Evolutionary conservation across 2,329 filamentous ascomycete species (phyloP), one percentile per base, ranked within the genome.

Genomic region (Hymenoscyphus scutula): DNA sequence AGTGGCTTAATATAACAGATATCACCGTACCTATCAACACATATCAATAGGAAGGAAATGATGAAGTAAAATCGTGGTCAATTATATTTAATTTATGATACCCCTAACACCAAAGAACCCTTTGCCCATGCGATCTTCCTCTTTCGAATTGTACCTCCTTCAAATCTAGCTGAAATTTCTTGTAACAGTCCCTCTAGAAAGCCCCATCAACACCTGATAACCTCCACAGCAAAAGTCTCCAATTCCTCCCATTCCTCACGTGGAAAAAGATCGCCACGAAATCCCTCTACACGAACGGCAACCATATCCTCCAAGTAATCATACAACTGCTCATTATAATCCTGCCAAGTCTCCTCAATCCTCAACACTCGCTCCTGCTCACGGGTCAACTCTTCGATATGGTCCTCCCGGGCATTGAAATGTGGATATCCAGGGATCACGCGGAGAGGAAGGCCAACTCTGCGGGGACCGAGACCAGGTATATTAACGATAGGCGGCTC

Each of bases 231-330:
- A n/a, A 25, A 23, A 51, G 57, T 59, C 27, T 32, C 30, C 57
- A 59, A 53, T 5, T 59, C 57, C n/a, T 53, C 23, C 57, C 57
- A 59, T 32, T 59, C 38, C 41, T 59, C 38, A 5, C 57, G 23
- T 51, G 57, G 38, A 25, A 29, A 5, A 8, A 41, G 27, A n/a
- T n/a, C n/a, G 17, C 11, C n/a, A 17, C 15, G 15, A 48, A 7
- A 17, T 23, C 25, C 48, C 1, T 23, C 30, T 3, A n/a, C 41
- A 17, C 45, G 34, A 17, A 15, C 15, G 3, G 29, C 57, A 27
- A 41, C 41, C 27, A 53, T 38, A 27, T 59, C 48, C 17, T 59
- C 57, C 57, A 59, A 23, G 25, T 29, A 51, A 23, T 23, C 23
- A 37, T 32, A 30, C 38, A 59, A 34, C 8, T 53, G 23, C 23